Base-by-base conservation (phyloP, 1,284 basidiomycete genomes). In the Rhodotorula sp. region DNA sequence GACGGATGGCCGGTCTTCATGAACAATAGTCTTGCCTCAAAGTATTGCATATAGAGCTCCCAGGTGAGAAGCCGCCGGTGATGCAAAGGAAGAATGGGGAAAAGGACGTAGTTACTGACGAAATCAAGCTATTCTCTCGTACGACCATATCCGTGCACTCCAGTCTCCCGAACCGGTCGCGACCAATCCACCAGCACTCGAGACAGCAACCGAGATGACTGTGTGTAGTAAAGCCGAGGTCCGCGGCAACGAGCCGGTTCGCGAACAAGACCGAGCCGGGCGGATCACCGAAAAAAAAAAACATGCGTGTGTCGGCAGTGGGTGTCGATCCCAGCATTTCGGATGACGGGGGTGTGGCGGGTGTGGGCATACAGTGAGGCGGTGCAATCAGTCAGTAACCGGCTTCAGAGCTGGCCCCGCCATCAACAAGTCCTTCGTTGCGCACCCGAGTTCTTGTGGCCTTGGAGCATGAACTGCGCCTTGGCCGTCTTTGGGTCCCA, bases 161-260 rank as follows among this genome's bases (percentile, higher is more conserved):
- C 89, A 90, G 81, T 95, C 93, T 20, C 93, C 93, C 79, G 89
- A 90, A 30, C 92, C 93, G 8, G 91, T 93, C 5, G 91, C 92
- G 55, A 95, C 82, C 60, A 90, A 83, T 57, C 87, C 87, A 24
- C 89, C 89, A 33, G 86, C 84, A 14, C 88, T 88, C 74, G 88
- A 89, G 57, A 93, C 82, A 77, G 91, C 89, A 78, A 94, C 90
- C 30, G 90, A 91, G 75, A 93, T 93, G 70, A 94, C 91, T 87
- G 69, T 17, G 30, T 8, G 22, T 1, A 37, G 17, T 6, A 15
- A 58, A n/a, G n/a, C 56, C 56, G 56, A 58, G 55, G 54, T 54
- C 33, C 6, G 26, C 22, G 29, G 22, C 7, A 30, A 6, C 14
- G 7, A 55, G 53, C 33, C 55, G 37, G 55, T 33, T 7, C 33